Evolutionary conservation across 225 moss, liverwort and hornwort species (phyloP).

Genomic region (Polytrichum formosum): DNA sequence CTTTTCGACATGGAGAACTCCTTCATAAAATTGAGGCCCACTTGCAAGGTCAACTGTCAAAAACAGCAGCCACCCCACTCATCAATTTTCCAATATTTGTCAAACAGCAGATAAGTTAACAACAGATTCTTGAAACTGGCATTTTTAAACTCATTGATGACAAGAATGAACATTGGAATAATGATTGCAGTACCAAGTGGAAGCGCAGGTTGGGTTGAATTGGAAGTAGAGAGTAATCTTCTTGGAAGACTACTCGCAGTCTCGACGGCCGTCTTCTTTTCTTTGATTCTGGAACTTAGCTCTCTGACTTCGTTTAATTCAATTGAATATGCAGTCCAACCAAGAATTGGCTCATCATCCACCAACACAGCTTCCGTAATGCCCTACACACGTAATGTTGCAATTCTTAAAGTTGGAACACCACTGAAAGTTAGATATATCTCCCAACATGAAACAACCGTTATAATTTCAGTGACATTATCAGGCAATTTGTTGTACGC

Average conservation of each 20-base stretch:
- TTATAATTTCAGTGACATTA: too few relatives aligned
- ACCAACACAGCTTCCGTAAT: constrained; percentile 58
- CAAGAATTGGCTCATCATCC: constrained; percentile 57
- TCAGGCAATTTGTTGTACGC: too few relatives aligned
- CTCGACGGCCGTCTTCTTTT: constrained; percentile 6
- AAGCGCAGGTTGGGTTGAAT: too few relatives aligned
- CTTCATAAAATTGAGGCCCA: constrained; percentile 65
- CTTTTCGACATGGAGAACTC: constrained; percentile 37
- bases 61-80: background rate
- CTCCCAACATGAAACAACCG: too few relatives aligned
- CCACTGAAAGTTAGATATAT: background rate
- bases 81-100: too few relatives aligned
- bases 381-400: constrained; percentile 35
- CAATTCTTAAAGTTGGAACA: background rate
- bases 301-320: constrained; percentile 35
- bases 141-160: too few relatives aligned
- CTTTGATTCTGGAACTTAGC: constrained; percentile 11
- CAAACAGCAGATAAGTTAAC: too few relatives aligned
- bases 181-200: too few relatives aligned
- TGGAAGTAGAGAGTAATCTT: too few relatives aligned
- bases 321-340: constrained; percentile 65
- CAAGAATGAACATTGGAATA: too few relatives aligned
- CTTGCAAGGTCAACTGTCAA: constrained; percentile 26
- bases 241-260: too few relatives aligned
- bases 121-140: too few relatives aligned